phyloP scores from a whole-genome alignment of 2,329 filamentous ascomycete genomes.

The Monilinia fructicola region DNA sequence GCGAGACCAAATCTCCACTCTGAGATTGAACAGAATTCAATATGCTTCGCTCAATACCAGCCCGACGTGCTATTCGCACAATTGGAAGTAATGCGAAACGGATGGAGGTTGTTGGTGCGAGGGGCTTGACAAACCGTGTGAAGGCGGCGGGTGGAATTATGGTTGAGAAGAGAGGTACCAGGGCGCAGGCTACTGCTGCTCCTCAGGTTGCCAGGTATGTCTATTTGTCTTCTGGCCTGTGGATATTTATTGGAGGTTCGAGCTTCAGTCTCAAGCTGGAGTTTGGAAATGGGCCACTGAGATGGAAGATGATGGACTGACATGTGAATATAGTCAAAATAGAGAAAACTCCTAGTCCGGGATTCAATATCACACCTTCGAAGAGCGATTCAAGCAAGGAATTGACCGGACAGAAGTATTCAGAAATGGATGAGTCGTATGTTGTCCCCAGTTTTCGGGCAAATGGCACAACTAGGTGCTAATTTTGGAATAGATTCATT shows the following conservation, averaged over 20 bases:
- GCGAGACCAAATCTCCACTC: background rate
- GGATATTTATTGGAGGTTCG: background rate
- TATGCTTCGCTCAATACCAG: conserved; percentile 53
- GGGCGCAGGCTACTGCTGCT: conserved; percentile 49
- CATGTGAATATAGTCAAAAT: conserved; percentile 46
- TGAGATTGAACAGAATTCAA: conserved; percentile 17
- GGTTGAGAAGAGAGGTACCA: conserved; percentile 30
- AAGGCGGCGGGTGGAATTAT: conserved; percentile 42
- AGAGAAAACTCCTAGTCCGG: conserved; percentile 62
- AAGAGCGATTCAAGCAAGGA: conserved; percentile 51
- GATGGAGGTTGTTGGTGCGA: conserved; percentile 14
- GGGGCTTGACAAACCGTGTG: conserved; percentile 40
- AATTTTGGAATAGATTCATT: conserved; percentile 64
- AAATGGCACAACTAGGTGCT: conserved; percentile 20
- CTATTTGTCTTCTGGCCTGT: conserved; percentile 18
- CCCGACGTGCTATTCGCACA: conserved; percentile 49
- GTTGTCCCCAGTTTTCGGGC: conserved; percentile 41
- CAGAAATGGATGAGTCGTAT: conserved; percentile 79
- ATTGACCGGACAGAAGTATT: conserved; percentile 50
- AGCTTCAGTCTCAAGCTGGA: background rate
- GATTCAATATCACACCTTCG: conserved; percentile 52
- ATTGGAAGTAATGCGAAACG: conserved; percentile 40
- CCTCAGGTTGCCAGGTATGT: conserved; percentile 40
- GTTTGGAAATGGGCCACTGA: background rate
- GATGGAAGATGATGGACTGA: conserved; percentile 11